Conservation (phyloP, 495 filamentous ascomycete genomes). For the Schizothecium vesticola region DNA sequence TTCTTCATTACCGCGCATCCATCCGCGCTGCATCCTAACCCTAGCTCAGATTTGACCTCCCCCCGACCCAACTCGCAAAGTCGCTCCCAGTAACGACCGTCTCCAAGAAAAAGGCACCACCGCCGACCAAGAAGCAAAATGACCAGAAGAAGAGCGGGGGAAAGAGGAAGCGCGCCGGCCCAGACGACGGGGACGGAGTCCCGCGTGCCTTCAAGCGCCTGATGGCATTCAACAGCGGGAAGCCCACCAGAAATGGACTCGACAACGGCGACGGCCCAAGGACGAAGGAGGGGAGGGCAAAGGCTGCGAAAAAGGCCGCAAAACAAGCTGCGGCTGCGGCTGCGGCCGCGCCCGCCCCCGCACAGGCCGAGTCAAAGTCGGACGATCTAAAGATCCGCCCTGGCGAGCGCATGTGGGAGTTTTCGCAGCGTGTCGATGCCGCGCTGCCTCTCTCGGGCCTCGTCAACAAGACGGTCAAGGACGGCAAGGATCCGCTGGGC, state of each 20-base stretch:
- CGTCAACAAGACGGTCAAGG: constrained; percentile 46
- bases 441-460: constrained; percentile 68
- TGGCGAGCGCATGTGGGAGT: constrained; percentile 76
- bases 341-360: background rate
- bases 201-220: constrained; percentile 79
- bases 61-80: constrained; percentile 63
- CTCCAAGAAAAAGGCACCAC: constrained; percentile 27
- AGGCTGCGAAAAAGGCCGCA: constrained; percentile 20
- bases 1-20: background rate
- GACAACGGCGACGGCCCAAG: constrained; percentile 56
- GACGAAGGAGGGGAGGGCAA: constrained; percentile 47
- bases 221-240: constrained; percentile 62
- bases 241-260: constrained; percentile 55
- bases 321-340: background rate
- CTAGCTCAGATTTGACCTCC: constrained; percentile 61
- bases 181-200: constrained; percentile 61
- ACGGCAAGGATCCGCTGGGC: constrained; percentile 48
- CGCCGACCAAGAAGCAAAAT: constrained; percentile 23
- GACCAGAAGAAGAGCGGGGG: constrained; percentile 20
- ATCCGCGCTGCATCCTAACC: constrained; percentile 12
- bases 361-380: constrained; percentile 1
- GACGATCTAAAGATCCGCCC: constrained; percentile 60
- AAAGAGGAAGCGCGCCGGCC: constrained; percentile 43
- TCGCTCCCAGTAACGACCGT: constrained; percentile 56
- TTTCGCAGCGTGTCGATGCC: constrained; percentile 77